These are phyloP conservation scores for Zymoseptoria ardabiliae DNA, from an alignment of 2,329 filamentous ascomycete species.

Conservation along the genomic window DNA sequence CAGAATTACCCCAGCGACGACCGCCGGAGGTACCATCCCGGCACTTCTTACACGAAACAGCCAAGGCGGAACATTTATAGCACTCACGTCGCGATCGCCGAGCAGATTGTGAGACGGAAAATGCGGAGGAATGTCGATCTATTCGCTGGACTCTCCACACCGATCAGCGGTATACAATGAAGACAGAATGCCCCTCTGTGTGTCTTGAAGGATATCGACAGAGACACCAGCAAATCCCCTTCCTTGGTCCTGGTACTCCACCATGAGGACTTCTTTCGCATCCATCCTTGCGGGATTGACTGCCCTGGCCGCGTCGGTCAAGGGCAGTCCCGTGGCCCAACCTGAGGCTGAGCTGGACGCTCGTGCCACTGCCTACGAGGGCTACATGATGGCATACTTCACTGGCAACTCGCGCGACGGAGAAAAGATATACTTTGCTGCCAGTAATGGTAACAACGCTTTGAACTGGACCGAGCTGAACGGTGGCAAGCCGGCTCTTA, in stretches of 20 bases:
- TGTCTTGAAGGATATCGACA: neutral
- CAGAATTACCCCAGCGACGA: neutral
- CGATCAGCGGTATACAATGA: neutral
- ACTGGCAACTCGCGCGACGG: slow-evolving; percentile 39
- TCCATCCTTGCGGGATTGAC: neutral
- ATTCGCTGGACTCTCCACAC: neutral
- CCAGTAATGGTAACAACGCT: slow-evolving; percentile 47
- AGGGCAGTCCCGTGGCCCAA: neutral
- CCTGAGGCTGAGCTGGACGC: neutral
- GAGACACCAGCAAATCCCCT: neutral
- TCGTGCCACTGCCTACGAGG: slow-evolving; percentile 19
- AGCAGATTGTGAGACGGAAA: neutral
- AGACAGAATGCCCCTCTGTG: neutral
- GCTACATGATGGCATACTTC: slow-evolving; percentile 49
- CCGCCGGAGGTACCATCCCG: too few relatives aligned
- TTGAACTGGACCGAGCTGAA: slow-evolving; percentile 47
- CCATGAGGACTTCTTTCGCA: neutral
- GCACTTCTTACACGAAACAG: neutral
- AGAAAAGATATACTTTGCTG: slow-evolving; percentile 48
- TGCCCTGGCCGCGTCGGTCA: neutral
- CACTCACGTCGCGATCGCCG: neutral
- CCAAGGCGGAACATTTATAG: neutral
- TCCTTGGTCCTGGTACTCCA: neutral
- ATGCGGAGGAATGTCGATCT: neutral
- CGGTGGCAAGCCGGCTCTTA: slow-evolving; percentile 40